Conservation (phyloP, 2,329 filamentous ascomycete species). For the Elsinoe ampelina region DNA sequence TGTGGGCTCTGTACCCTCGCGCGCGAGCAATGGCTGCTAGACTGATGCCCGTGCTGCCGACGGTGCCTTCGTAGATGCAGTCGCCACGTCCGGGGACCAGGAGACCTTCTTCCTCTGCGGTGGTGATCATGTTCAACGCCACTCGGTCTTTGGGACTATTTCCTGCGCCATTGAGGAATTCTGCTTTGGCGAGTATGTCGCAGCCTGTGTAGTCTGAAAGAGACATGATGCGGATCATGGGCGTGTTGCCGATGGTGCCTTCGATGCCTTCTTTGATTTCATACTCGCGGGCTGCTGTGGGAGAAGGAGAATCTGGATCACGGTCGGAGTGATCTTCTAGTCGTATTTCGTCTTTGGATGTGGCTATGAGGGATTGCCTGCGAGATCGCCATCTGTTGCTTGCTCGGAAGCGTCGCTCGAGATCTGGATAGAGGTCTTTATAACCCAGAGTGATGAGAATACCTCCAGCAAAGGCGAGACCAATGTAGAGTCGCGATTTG, state of each 20-base stretch:
- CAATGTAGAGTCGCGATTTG: slow-evolving; percentile 13
- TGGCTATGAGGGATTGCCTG: slow-evolving; percentile 19
- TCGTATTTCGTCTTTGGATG: slow-evolving; percentile 22
- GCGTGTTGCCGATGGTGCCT: slow-evolving; percentile 87
- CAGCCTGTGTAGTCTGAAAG: slow-evolving; percentile 81
- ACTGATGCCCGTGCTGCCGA: slow-evolving; percentile 92
- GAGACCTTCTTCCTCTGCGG: slow-evolving; percentile 67
- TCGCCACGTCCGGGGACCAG: slow-evolving; percentile 74
- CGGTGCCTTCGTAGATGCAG: slow-evolving; percentile 94
- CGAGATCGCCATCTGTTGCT: slow-evolving; percentile 19
- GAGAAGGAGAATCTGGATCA: background rate
- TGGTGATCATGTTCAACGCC: slow-evolving; percentile 76
- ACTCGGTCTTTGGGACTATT: slow-evolving; percentile 93
- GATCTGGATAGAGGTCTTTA: slow-evolving; percentile 70
- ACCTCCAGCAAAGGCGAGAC: slow-evolving; percentile 56
- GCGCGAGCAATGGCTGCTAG: slow-evolving; percentile 82
- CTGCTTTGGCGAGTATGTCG: slow-evolving; percentile 84
- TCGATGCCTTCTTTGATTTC: slow-evolving; percentile 70
- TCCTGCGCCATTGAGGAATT: slow-evolving; percentile 91
- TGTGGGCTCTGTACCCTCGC: slow-evolving; percentile 82
- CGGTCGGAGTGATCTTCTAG: slow-evolving; percentile 31
- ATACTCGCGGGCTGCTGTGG: slow-evolving; percentile 14
- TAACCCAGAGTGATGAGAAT: slow-evolving; percentile 65
- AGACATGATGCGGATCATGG: slow-evolving; percentile 74
- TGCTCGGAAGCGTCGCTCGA: slow-evolving; percentile 55